A percentile compares a stretch with the other conserved stretches of the same genome.
Conservation (phyloP, 2,329 filamentous ascomycete genomes). For the Exutisphaerella laricina region DNA sequence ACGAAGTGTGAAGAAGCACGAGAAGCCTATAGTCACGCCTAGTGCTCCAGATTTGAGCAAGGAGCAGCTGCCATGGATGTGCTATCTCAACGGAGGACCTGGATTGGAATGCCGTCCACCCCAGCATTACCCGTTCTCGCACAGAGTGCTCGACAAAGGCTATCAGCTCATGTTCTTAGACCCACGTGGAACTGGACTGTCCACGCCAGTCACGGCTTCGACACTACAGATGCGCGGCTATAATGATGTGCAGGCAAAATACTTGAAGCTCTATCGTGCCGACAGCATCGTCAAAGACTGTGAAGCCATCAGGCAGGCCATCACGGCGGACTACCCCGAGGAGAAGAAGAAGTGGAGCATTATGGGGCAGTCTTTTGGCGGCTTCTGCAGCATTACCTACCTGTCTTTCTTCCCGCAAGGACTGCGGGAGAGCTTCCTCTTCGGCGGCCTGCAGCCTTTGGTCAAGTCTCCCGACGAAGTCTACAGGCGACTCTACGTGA, state of each 20-base stretch:
- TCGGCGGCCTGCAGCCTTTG: constrained; percentile 76
- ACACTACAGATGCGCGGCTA: constrained; percentile 61
- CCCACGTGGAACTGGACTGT: constrained; percentile 82
- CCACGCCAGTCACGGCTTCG: constrained; percentile 68
- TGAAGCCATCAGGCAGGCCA: constrained; percentile 71
- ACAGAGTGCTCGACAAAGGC: constrained; percentile 65
- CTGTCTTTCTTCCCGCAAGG: constrained; percentile 68
- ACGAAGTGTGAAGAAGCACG: constrained; percentile 65
- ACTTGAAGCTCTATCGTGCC: constrained; percentile 78
- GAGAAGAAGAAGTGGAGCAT: constrained; percentile 75
- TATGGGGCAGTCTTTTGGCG: constrained; percentile 88
- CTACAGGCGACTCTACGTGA: constrained; percentile 65
- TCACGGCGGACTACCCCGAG: constrained; percentile 64
- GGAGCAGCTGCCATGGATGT: constrained; percentile 52
- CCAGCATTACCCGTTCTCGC: constrained; percentile 66
- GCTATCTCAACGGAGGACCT: constrained; percentile 82
- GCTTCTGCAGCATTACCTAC: constrained; percentile 79
- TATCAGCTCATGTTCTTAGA: constrained; percentile 85
- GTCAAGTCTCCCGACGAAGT: constrained; percentile 66
- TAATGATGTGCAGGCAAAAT: constrained; percentile 65
- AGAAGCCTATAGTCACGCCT: constrained; percentile 62
- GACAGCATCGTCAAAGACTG: constrained; percentile 87
- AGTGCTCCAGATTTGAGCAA: constrained; percentile 45
- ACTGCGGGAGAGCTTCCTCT: constrained; percentile 73
- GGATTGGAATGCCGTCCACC: constrained; percentile 72